Evolutionary conservation across 1,284 basidiomycete species (phyloP).

Genomic region (Ceratobasidium sp.): DNA sequence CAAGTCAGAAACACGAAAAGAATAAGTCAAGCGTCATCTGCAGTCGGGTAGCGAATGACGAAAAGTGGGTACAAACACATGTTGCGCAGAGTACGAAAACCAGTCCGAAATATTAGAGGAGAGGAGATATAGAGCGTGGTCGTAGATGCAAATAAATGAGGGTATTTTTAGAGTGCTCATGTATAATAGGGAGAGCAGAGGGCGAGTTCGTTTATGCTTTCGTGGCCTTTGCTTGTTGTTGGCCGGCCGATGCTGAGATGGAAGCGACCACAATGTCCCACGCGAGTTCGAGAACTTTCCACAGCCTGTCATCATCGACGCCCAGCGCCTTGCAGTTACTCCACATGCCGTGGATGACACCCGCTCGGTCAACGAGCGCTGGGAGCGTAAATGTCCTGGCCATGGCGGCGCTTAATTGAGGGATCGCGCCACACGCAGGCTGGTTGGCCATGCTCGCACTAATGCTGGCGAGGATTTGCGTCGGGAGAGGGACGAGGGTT

Average conservation of each 20-base stretch:
- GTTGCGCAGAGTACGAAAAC: background rate
- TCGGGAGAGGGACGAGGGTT: conserved; percentile 43
- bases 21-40: conserved; percentile 38
- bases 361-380: conserved; percentile 48
- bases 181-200: background rate
- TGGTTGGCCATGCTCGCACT: conserved; percentile 36
- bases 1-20: conserved; percentile 3
- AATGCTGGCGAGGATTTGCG: conserved; percentile 30
- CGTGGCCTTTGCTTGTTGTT: background rate
- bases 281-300: conserved; percentile 50
- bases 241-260: conserved; percentile 18
- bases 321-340: conserved; percentile 50
- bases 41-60: too few relatives aligned
- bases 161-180: background rate
- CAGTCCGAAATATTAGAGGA: conserved; percentile 18
- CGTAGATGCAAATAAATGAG: background rate
- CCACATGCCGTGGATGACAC: conserved; percentile 52
- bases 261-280: conserved; percentile 49
- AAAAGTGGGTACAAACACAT: conserved; percentile 7
- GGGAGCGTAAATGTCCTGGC: conserved; percentile 42
- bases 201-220: conserved; percentile 1
- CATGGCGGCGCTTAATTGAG: conserved; percentile 40
- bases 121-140: background rate
- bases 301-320: conserved; percentile 50
- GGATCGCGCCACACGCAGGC: conserved; percentile 29